Conservation (phyloP, 2,329 filamentous ascomycete genomes). For the Pseudomassariella vexata region DNA sequence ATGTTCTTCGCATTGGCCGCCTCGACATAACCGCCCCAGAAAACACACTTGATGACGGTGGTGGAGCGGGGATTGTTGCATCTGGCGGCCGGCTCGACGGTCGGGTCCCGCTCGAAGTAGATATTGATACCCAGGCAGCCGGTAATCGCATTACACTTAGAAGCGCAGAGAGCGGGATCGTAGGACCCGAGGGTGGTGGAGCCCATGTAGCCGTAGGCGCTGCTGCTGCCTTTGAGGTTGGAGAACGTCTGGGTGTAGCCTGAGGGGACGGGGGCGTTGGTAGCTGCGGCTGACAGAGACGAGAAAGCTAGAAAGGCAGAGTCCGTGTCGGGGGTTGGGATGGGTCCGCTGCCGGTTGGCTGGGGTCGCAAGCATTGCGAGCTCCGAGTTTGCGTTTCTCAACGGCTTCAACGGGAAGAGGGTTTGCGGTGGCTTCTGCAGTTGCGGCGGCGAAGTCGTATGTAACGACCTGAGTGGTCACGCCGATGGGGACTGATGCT, state of each 20-base stretch:
- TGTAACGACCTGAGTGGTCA: too few relatives aligned
- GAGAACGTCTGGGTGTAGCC: conserved; percentile 26
- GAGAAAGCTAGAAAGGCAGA: conserved; percentile 19
- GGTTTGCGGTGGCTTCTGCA: too few relatives aligned
- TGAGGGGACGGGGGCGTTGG: conserved; percentile 18
- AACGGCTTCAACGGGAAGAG: too few relatives aligned
- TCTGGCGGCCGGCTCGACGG: conserved; percentile 12
- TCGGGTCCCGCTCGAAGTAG: conserved; percentile 23
- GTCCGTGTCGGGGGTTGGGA: conserved; percentile 24
- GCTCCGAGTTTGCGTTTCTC: too few relatives aligned
- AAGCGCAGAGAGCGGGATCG: conserved; percentile 15
- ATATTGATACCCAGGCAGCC: conserved; percentile 21
- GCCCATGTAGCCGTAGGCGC: conserved; percentile 24
- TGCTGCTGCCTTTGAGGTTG: conserved; percentile 21
- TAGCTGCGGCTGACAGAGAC: conserved; percentile 14
- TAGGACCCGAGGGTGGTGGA: conserved; percentile 17
- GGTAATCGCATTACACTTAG: conserved; percentile 15
- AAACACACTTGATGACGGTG: conserved; percentile 22
- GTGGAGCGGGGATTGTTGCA: conserved; percentile 17
- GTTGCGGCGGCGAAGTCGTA: too few relatives aligned
- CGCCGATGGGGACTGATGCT: too few relatives aligned
- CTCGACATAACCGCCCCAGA: conserved; percentile 20
- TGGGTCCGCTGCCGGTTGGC: conserved; percentile 21
- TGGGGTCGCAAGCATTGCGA: too few relatives aligned
- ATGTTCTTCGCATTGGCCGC: conserved; percentile 16